Evolutionary conservation across 768 basidiomycete genomes (phyloP), one percentile per base, ranked within the genome.

Genomic region (Clitopilus passeckerianus): DNA sequence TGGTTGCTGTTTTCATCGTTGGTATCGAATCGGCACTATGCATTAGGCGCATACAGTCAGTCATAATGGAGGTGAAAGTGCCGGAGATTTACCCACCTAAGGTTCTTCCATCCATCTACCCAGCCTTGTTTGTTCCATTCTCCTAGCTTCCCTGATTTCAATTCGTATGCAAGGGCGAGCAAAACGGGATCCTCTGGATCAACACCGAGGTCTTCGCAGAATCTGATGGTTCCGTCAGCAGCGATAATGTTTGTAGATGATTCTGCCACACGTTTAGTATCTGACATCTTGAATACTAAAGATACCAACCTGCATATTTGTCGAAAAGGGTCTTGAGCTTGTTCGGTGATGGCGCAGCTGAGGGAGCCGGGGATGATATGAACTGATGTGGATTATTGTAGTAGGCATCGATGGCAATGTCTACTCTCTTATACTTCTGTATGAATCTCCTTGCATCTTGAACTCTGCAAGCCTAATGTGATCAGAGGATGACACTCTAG

Each of bases 131-230:
- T 80, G 33, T 76, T 78, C 87, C 92, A 96, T 59, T 81, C 77
- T 1, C 90, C 92, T 56, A 95, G 75, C 60, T 75, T 66, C 0
- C 88, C 89, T 5, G 90, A 90, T 67, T 89, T 87, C 23, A 93
- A 80, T 65, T 93, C 90, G 65, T 80, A 91, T 8, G 93, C 93
- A 41, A 96, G 75, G 5, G 89, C 85, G 44, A 95, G 81, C 56
- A 95, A 75, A 7, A 93, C 90, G 22, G 91, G 86, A 65, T 95
- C 90, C 62, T 92, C 91, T 0, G 87, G 89, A 64, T 90, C 76
- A 15, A 91, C 85, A 1, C 67, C 74, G 1, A 92, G 74, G 65
- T 90, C 90, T 64, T 82, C 75, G 61, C 93, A 92, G 52, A 94
- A 74, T 67, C 75, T 79, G 71, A 93, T 84, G 18, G 94, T 95